A percentile compares a stretch with the other conserved stretches of the same genome.
Evolutionary conservation across 2,329 filamentous ascomycete genomes (phyloP).

Genomic region (Fusarium poae): DNA sequence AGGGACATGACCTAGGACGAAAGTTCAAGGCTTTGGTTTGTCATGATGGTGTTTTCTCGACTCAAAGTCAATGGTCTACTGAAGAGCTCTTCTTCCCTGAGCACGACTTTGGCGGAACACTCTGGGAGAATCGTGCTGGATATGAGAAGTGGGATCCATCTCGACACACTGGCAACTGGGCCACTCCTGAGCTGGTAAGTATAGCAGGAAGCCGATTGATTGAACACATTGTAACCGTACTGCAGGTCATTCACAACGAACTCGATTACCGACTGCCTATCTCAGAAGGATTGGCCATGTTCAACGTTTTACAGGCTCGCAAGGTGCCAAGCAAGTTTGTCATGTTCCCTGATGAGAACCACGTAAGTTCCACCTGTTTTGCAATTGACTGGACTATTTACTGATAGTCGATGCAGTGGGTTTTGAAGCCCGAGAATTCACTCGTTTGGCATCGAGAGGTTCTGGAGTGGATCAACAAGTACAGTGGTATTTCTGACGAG

Average conservation of each 20-base stretch:
- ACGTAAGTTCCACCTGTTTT: conserved; percentile 53
- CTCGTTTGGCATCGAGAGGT: conserved; percentile 92
- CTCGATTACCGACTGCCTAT: conserved; percentile 90
- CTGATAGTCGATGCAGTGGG: conserved; percentile 67
- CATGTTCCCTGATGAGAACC: conserved; percentile 82
- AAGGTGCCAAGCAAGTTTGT: conserved; percentile 82
- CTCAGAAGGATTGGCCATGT: conserved; percentile 84
- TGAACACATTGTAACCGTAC: not conserved
- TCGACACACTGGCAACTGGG: conserved; percentile 75
- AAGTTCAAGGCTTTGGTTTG: conserved; percentile 90
- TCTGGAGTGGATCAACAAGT: conserved; percentile 79
- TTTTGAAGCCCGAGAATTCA: conserved; percentile 91
- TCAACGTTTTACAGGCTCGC: conserved; percentile 84
- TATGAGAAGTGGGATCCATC: conserved; percentile 81
- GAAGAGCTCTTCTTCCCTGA: conserved; percentile 79
- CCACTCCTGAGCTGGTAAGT: conserved; percentile 83
- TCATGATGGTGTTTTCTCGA: conserved; percentile 88
- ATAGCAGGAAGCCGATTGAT: not conserved
- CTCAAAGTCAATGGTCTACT: conserved; percentile 72
- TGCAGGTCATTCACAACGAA: conserved; percentile 81
- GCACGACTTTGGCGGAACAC: conserved; percentile 74
- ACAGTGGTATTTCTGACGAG: conserved; percentile 60
- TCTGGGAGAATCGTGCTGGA: conserved; percentile 71
- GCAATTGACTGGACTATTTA: not conserved
- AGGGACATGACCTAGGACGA: conserved; percentile 84